Evolutionary conservation across 2,329 filamentous ascomycete genomes (phyloP).

Genomic region (Neofusicoccum ribis): DNA sequence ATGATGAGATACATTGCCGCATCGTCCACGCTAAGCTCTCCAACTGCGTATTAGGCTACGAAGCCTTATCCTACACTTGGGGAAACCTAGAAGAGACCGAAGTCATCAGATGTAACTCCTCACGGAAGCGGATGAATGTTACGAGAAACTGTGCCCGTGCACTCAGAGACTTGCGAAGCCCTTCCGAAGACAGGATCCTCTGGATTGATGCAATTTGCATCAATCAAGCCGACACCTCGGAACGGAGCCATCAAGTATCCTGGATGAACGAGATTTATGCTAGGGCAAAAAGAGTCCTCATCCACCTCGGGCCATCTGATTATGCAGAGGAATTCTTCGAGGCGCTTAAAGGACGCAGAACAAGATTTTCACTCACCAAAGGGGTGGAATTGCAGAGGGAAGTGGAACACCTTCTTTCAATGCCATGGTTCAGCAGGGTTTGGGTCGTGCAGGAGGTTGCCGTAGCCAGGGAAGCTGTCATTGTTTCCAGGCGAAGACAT

Average conservation of each 20-base stretch:
- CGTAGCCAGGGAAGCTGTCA: neutral
- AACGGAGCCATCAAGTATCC: neutral
- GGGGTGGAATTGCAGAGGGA: too few relatives aligned
- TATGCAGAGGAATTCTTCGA: too few relatives aligned
- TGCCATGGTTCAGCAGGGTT: neutral
- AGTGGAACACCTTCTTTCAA: too few relatives aligned
- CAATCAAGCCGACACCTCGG: neutral
- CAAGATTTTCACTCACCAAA: too few relatives aligned
- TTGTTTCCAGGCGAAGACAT: neutral
- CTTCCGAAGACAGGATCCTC: neutral
- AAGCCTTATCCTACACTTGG: neutral
- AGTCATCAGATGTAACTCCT: neutral
- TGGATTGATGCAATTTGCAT: neutral
- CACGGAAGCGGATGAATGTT: neutral
- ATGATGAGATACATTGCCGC: neutral
- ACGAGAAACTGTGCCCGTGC: neutral
- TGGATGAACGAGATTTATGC: neutral
- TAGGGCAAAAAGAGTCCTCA: neutral
- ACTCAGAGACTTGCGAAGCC: neutral
- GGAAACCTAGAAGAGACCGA: neutral
- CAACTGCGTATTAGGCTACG: neutral
- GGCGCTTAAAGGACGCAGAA: too few relatives aligned
- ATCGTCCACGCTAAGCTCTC: neutral
- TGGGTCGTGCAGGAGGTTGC: neutral
- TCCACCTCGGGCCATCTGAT: neutral